These are phyloP conservation scores for Monilinia fructicola DNA, from an alignment of 2,329 filamentous ascomycete genomes.

Conservation along the genomic window DNA sequence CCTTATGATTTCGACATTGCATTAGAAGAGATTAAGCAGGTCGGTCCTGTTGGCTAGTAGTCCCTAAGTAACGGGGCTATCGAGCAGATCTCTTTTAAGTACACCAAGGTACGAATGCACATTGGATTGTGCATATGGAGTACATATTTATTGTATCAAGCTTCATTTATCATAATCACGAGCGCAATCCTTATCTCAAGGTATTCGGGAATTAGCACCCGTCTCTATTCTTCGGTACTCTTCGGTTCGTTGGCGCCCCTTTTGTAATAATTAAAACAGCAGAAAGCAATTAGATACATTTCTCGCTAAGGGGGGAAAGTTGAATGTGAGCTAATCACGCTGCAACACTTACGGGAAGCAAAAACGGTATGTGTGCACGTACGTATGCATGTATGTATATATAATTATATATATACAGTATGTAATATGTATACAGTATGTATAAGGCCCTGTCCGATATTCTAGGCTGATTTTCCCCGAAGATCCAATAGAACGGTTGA, in stretches of 20 bases:
- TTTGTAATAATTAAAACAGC: neutral
- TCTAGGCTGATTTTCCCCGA: conserved; percentile 10
- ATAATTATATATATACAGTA: too few relatives aligned
- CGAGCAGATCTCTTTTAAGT: neutral
- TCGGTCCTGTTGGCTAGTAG: neutral
- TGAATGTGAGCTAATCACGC: neutral
- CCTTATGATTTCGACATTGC: neutral
- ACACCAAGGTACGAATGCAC: neutral
- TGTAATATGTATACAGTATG: too few relatives aligned
- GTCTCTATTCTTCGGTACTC: neutral
- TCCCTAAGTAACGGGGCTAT: neutral
- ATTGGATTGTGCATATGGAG: neutral
- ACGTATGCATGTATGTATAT: too few relatives aligned
- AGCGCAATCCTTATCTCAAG: conserved; percentile 7
- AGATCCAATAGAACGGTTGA: conserved; percentile 21
- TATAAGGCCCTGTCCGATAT: conserved; percentile 3
- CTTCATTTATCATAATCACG: neutral
- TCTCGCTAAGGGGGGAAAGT: neutral
- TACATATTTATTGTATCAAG: neutral
- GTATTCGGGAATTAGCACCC: neutral
- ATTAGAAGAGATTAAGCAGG: conserved; percentile 1
- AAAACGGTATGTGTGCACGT: conserved; percentile 1
- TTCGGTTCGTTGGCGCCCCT: neutral
- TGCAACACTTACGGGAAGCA: neutral
- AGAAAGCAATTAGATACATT: neutral